A percentile compares a stretch with the other conserved stretches of the same genome.
Conservation (phyloP, 202 grass and related monocot genomes). For the Musa balbisiana region DNA sequence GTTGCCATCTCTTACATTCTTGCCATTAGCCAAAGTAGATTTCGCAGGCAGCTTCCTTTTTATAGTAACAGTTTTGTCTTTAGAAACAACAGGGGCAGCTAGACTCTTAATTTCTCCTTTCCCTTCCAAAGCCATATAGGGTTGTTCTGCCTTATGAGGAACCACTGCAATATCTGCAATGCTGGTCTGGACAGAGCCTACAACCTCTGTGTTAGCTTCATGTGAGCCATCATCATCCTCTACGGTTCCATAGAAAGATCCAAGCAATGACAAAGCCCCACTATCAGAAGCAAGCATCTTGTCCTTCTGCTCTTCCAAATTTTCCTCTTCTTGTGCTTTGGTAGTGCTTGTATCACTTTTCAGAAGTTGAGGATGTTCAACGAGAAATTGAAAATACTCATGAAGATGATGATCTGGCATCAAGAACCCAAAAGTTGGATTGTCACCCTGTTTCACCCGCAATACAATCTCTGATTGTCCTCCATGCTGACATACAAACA, state of each 20-base stretch:
- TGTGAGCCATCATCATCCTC: constrained; percentile 51
- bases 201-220: constrained; percentile 16
- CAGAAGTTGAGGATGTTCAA: constrained; percentile 64
- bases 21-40: constrained; percentile 21
- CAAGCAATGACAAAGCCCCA: constrained; percentile 84
- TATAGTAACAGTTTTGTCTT: constrained; percentile 41
- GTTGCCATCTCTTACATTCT: constrained; percentile 33
- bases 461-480: constrained; percentile 93
- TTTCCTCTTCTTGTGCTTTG: constrained; percentile 20
- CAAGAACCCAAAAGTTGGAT: constrained; percentile 25
- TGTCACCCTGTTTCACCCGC: constrained; percentile 70
- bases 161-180: not conserved
- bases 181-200: constrained; percentile 9
- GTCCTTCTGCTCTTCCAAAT: constrained; percentile 19
- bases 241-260: constrained; percentile 62
- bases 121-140: constrained; percentile 19
- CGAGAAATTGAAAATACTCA: constrained; percentile 64
- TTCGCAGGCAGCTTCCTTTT: constrained; percentile 55
- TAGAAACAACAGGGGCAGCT: constrained; percentile 20
- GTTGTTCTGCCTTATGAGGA: constrained; percentile 16
- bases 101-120: constrained; percentile 30
- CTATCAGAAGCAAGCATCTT: constrained; percentile 16
- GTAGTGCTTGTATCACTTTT: constrained; percentile 30
- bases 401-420: constrained; percentile 60
- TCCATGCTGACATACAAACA: constrained; percentile 71